These are phyloP conservation scores for Carnegiea gigantea DNA, from an alignment of 179 eudicot species.

Conservation along the genomic window DNA sequence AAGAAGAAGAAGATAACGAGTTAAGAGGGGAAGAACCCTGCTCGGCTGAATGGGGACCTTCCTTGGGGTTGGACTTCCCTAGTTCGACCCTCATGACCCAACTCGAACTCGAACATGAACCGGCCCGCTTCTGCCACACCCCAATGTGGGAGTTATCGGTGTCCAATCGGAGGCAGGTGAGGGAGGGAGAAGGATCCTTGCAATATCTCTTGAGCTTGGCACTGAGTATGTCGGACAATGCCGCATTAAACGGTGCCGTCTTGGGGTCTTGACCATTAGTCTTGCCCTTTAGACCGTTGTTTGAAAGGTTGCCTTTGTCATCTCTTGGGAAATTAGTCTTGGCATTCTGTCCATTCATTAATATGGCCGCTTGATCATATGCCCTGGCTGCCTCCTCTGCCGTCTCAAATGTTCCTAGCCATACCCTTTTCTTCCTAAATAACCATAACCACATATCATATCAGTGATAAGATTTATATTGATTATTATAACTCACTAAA, in stretches of 20 bases:
- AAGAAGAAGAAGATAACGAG: conserved; percentile 13
- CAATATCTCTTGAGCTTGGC: conserved; percentile 64
- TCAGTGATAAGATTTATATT: background rate
- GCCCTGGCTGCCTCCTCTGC: conserved; percentile 85
- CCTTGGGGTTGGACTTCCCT: conserved; percentile 26
- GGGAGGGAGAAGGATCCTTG: conserved; percentile 72
- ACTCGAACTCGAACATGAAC: conserved; percentile 49
- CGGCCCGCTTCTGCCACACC: conserved; percentile 84
- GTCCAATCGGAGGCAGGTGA: conserved; percentile 79
- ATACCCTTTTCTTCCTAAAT: conserved; percentile 68
- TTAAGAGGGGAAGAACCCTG: background rate
- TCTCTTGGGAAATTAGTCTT: conserved; percentile 65
- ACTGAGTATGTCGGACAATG: conserved; percentile 46
- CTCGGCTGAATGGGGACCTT: background rate
- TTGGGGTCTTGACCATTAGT: background rate
- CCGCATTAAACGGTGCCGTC: conserved; percentile 19
- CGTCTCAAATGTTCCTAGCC: conserved; percentile 77
- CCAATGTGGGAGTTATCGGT: conserved; percentile 74
- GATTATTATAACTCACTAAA: too few species aligned
- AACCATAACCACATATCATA: background rate
- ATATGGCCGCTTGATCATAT: conserved; percentile 72
- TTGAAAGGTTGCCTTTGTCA: conserved; percentile 5
- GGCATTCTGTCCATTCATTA: conserved; percentile 73
- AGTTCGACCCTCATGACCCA: conserved; percentile 82
- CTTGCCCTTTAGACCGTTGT: background rate